phyloP scores from a whole-genome alignment of 257 asterid genomes.

The Cruciata laevipes region DNA sequence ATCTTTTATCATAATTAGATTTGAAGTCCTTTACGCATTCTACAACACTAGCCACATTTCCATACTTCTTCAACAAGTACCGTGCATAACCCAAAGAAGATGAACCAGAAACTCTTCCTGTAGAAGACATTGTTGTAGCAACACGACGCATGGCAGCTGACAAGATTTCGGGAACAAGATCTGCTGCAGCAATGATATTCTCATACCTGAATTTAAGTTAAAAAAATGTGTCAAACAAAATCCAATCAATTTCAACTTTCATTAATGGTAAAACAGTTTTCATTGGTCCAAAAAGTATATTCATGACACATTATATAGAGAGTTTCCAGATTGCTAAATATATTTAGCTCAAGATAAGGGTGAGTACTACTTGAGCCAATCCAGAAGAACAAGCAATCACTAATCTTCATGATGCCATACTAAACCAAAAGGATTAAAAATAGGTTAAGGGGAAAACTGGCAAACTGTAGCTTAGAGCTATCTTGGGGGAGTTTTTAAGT shows the following conservation, averaged over 20 bases:
- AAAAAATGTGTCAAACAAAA: not conserved
- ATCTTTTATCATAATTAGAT: conserved; percentile 74
- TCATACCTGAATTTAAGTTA: conserved; percentile 65
- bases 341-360: not conserved
- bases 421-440: not conserved
- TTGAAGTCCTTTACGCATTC: conserved; percentile 87
- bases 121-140: conserved; percentile 58
- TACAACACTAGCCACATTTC: conserved; percentile 55
- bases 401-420: not conserved
- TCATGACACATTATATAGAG: not conserved
- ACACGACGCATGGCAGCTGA: conserved; percentile 75
- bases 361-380: not conserved
- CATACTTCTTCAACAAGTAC: conserved; percentile 64
- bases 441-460: not conserved
- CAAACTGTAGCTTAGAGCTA: not conserved
- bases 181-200: conserved; percentile 74
- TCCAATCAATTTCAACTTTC: not conserved
- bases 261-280: not conserved
- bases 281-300: not conserved
- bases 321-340: not conserved
- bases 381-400: not conserved
- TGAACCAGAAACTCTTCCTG: conserved; percentile 68
- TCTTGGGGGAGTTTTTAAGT: not conserved
- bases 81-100: conserved; percentile 67
- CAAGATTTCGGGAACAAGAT: conserved; percentile 78